Evolutionary conservation across 345 rosid species (phyloP).

Genomic region (Bruguiera parviflora): DNA sequence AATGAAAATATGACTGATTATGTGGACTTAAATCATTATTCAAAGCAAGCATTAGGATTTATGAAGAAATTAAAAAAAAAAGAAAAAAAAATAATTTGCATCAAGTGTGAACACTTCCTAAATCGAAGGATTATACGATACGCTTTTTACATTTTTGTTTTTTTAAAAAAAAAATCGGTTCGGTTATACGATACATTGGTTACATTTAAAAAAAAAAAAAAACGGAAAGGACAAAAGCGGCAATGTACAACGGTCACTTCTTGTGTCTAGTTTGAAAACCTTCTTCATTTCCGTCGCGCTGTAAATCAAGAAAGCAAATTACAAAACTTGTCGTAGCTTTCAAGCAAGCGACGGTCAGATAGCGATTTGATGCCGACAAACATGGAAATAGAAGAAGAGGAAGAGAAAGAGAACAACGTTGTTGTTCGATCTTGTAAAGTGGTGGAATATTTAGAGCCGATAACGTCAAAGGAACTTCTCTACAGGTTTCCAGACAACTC

Average conservation of each 20-base stretch:
- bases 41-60: too few species aligned
- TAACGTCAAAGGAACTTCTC: constrained; percentile 70
- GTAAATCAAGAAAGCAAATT: background rate
- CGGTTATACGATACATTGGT: too few species aligned
- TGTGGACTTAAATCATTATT: too few species aligned
- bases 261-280: background rate
- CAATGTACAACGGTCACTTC: constrained; percentile 17
- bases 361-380: background rate
- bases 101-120: too few species aligned
- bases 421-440: constrained; percentile 42
- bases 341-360: constrained; percentile 13
- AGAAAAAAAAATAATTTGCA: too few species aligned
- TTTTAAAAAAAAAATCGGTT: background rate
- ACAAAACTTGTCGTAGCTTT: background rate
- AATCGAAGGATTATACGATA: too few species aligned
- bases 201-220: background rate
- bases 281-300: background rate
- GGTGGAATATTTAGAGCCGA: constrained; percentile 68
- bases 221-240: background rate
- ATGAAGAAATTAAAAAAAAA: too few species aligned
- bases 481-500: constrained; percentile 80
- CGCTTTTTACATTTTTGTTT: too few species aligned
- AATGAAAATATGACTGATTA: too few species aligned
- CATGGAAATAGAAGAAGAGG: constrained; percentile 13
- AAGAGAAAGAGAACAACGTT: constrained; percentile 41